Base-by-base conservation (phyloP, 768 basidiomycete genomes). In the Leccinum aurantiacum region DNA sequence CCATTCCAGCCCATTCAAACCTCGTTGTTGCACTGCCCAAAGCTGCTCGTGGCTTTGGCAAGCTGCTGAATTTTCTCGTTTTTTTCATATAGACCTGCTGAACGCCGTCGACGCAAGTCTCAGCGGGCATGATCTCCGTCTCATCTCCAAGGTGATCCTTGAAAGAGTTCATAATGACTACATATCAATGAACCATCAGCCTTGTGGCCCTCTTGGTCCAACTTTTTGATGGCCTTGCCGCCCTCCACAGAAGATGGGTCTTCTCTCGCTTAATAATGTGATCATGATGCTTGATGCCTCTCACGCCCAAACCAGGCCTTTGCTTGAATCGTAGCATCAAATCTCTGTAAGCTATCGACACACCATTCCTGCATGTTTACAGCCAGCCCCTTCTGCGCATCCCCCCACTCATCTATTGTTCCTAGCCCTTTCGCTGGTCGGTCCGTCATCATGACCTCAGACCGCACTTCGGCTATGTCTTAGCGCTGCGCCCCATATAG, bases 361-460 rank as follows among this genome's bases (percentile, higher is more conserved):
- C 63, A 64, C 63, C 70, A 64, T 66, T 59, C 35, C 55, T 63
- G 64, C 70, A 64, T 68, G 70, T 65, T 54, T 48, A 27, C 65
- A 67, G 54, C 56, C 6, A 38, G 48, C 15, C 8, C 27, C 9
- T 48, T n/a, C 37, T 55, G 29, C 31, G 25, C 54, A 44, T 50
- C 49, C 11, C 19, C 58, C 14, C 11, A 11, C 48, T 37, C 50
- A 44, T 49, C 31, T 47, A 37, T 46, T 25, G 24, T 54, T 35
- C 53, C 53, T 54, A 13, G 9, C 29, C 19, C 22, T 38, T 53
- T 14, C 44, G 44, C 29, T 31, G 19, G 31, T 38, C 17, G 54
- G 15, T 24, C 27, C 35, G 19, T 47, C 31, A 56, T 29, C 14
- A 37, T 33, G 53, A 29, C 47, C n/a, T 24, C 56, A 49, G 35